Conservation (phyloP, 495 filamentous ascomycete genomes). For the Hypoxylon trugodes region DNA sequence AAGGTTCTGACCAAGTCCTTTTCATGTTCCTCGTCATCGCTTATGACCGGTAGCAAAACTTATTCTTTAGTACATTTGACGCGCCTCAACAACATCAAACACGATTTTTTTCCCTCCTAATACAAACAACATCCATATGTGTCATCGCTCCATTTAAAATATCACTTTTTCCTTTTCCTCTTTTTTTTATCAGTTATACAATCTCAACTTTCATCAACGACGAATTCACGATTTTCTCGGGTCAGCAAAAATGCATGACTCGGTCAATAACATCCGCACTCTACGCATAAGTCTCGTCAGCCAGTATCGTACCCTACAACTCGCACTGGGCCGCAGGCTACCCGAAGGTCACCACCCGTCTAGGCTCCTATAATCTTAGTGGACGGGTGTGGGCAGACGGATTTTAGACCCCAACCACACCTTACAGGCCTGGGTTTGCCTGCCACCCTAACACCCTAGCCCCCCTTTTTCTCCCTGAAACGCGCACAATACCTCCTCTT, state of each 20-base stretch:
- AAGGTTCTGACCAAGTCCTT: constrained; percentile 42
- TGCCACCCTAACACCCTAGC: constrained; percentile 34
- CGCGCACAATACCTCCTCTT: constrained; percentile 38
- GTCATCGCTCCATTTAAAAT: neutral
- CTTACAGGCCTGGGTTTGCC: constrained; percentile 31
- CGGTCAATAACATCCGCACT: constrained; percentile 37
- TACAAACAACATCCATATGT: neutral
- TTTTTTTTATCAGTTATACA: neutral
- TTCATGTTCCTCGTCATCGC: constrained; percentile 37
- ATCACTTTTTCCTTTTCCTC: neutral
- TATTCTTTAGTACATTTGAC: neutral
- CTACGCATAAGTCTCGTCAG: constrained; percentile 37
- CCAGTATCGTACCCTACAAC: constrained; percentile 18
- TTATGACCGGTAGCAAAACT: constrained; percentile 21
- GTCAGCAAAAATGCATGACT: constrained; percentile 41
- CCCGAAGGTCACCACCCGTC: constrained; percentile 26
- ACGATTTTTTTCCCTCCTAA: neutral
- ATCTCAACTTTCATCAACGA: neutral
- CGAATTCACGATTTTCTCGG: neutral
- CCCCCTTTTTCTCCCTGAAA: constrained; percentile 44
- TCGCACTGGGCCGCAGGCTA: constrained; percentile 33
- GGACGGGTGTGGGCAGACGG: constrained; percentile 33
- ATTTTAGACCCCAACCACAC: constrained; percentile 43
- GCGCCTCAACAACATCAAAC: neutral
- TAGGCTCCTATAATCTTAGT: constrained; percentile 21